Percentiles rank a stretch among this genome's conserved stretches.
These are phyloP conservation scores for Ambrosia trifida DNA, from an alignment of 129 eudicot species.

Conservation along the genomic window DNA sequence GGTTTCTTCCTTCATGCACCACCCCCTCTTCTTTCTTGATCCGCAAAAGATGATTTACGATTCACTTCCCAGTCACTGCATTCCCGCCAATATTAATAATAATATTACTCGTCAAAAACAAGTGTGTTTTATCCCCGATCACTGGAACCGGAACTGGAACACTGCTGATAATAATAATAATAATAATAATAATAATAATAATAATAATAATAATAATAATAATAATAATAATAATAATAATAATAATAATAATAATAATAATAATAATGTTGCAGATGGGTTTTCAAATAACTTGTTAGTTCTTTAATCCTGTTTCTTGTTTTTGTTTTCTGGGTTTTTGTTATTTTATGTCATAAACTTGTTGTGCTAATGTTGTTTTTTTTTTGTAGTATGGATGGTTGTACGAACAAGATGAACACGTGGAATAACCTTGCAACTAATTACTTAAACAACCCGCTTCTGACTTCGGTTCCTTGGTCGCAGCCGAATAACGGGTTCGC, in stretches of 20 bases:
- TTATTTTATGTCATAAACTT: not conserved
- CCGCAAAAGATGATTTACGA: not conserved
- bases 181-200: no score
- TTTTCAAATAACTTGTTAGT: constrained; percentile 11
- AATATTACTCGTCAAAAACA: no score
- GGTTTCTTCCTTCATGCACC: not conserved
- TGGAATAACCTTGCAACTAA: not conserved
- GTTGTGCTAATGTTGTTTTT: not conserved
- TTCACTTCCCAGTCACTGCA: not conserved
- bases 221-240: not conserved
- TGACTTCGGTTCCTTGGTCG: not conserved
- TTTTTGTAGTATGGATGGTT: no score
- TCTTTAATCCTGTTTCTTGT: not conserved
- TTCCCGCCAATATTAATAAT: no score
- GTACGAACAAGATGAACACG: not conserved
- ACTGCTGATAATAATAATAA: no score
- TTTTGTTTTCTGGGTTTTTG: not conserved
- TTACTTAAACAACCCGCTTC: not conserved
- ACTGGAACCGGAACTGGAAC: no score
- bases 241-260: not conserved
- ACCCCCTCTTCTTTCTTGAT: not conserved
- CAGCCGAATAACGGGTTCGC: not conserved
- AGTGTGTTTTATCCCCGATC: no score
- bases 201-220: no score
- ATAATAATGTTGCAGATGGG: not conserved